Percentiles rank a stretch among this genome's conserved stretches.
Evolutionary conservation across 2,329 filamentous ascomycete species (phyloP).

Genomic region (Colletotrichum sp.): DNA sequence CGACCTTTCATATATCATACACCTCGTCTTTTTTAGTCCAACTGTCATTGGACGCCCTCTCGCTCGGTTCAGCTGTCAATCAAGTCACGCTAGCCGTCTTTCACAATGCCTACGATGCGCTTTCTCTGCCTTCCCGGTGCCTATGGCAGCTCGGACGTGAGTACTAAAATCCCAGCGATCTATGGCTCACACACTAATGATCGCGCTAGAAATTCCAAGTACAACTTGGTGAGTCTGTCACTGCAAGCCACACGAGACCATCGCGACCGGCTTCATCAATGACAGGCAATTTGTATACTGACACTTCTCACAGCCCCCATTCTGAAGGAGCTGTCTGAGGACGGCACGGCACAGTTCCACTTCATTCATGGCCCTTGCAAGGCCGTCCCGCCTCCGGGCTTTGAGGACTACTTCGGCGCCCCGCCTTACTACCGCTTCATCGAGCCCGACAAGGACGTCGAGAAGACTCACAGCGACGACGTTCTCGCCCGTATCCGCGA

Average conservation of each 20-base stretch:
- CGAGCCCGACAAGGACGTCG: conserved; percentile 51
- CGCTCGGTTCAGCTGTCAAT: not conserved
- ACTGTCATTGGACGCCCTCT: not conserved
- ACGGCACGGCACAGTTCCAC: conserved; percentile 51
- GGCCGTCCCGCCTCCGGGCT: conserved; percentile 56
- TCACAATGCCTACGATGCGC: conserved; percentile 46
- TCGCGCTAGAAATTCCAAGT: conserved; percentile 57
- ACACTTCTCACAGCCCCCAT: conserved; percentile 48
- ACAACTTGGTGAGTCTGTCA: conserved; percentile 47
- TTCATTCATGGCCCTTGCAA: conserved; percentile 58
- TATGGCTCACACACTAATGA: conserved; percentile 11
- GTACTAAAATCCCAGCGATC: conserved; percentile 25
- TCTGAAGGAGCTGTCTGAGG: conserved; percentile 50
- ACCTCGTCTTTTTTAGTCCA: not conserved
- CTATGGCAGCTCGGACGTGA: conserved; percentile 60
- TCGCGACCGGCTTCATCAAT: not conserved
- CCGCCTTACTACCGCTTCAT: conserved; percentile 63
- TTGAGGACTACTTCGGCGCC: conserved; percentile 61
- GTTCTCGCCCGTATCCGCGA: conserved; percentile 58
- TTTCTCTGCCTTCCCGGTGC: conserved; percentile 64
- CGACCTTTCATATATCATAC: not conserved
- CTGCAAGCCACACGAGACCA: not conserved
- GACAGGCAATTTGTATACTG: conserved; percentile 9
- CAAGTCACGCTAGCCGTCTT: not conserved
- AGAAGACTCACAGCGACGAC: conserved; percentile 46